Base-by-base conservation (phyloP, 139 green algal species). In the Chlorella sp. region DNA sequence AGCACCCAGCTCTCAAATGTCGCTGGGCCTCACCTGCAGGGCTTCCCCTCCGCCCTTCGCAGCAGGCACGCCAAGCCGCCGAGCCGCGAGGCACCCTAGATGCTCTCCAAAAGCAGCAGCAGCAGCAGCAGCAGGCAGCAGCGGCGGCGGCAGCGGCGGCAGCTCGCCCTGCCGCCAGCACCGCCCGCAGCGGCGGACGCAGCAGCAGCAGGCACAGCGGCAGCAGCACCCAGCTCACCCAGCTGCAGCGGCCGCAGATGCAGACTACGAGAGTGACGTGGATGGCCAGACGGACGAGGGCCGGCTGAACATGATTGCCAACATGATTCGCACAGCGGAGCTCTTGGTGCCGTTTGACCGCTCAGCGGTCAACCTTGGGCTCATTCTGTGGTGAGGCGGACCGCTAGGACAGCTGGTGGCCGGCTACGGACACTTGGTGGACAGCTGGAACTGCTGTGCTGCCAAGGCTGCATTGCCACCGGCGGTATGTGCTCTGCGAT, bases 331-430 rank as follows among this genome's bases (percentile, higher is more conserved):
- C 75, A 81, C 75, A 5, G 71, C 71, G 57, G 85, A 89, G 71
- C 71, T 89, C 71, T 75, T 93, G 69, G 61, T 93, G 15, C 91
- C 91, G 19, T 93, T 87, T 32, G 88, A 89, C 48, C 28, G 30
- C 5, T 57, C 57, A 12, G 86, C 61, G 19, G 81, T 89, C 37
- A 93, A 91, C 36, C 30, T 93, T 12, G 91, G 68, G 14, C 61
- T 91, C n/a, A 76, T 89, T 19, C 66, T 93, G 14, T 93, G 91
- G 91, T 91, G 81, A 36, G 87, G 14, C 12, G 30, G n/a, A n/a
- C n/a, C n/a, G n/a, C n/a, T n/a, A n/a, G n/a, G 57, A 68, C 34
- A 24, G 76, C 11, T 57, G 34, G 26, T 48, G 76, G n/a, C 34
- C 26, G 34, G n/a, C n/a, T n/a, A n/a, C n/a, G n/a, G n/a, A n/a